A percentile compares a stretch with the other conserved stretches of the same genome.
Evolutionary conservation across 2,329 filamentous ascomycete species (phyloP).

Genomic region (Claviceps quebecensis): DNA sequence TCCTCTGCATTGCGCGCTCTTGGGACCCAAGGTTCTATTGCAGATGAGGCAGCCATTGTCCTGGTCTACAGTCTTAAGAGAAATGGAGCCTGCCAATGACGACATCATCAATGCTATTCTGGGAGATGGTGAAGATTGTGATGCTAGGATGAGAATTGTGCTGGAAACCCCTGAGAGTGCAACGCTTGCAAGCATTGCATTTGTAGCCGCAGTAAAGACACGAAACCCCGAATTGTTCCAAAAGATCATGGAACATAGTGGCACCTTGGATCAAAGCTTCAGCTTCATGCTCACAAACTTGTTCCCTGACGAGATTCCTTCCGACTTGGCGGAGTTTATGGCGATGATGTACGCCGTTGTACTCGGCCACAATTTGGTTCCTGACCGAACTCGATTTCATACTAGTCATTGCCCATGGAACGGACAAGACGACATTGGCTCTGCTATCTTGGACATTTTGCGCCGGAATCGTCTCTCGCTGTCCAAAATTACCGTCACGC

Average conservation of each 20-base stretch:
- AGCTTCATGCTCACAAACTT: not conserved
- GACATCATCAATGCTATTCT: not conserved
- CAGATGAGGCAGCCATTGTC: constrained; percentile 7
- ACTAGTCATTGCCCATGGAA: constrained; percentile 1
- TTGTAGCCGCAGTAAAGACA: constrained; percentile 1
- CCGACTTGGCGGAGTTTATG: not conserved
- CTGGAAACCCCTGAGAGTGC: not conserved
- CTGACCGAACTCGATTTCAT: not conserved
- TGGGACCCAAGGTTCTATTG: constrained; percentile 16
- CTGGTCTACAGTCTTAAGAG: constrained; percentile 1
- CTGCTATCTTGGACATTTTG: not conserved
- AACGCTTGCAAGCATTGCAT: constrained; percentile 1
- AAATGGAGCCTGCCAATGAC: not conserved
- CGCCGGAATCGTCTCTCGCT: constrained; percentile 8
- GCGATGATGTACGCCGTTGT: not conserved
- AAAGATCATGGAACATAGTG: not conserved
- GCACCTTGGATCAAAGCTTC: not conserved
- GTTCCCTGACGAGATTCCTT: not conserved
- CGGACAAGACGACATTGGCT: not conserved
- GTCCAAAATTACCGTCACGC: not conserved
- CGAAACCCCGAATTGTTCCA: constrained; percentile 1
- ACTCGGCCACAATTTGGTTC: constrained; percentile 1
- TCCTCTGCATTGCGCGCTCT: constrained; percentile 21
- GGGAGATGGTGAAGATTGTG: not conserved
- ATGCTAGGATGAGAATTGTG: constrained; percentile 7